Percentiles rank a stretch among this genome's conserved stretches.
These are phyloP conservation scores for Curvularia sp. DNA, from an alignment of 2,329 filamentous ascomycete species.

Conservation along the genomic window DNA sequence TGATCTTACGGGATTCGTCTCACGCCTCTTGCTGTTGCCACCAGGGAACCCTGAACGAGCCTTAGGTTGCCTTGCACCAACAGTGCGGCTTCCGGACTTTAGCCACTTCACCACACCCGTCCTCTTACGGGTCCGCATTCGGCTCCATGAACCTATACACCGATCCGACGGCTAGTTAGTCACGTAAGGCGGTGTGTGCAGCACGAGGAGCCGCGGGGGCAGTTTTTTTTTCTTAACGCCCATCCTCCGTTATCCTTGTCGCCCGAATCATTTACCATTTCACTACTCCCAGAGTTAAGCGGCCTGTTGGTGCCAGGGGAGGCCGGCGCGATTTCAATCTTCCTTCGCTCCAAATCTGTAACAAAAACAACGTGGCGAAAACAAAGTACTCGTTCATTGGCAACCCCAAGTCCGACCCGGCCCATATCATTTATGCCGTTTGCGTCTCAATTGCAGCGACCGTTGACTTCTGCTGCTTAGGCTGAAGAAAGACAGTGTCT, in stretches of 20 bases:
- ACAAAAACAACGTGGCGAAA: slow-evolving; percentile 8
- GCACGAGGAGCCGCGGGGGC: slow-evolving; percentile 11
- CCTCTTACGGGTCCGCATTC: slow-evolving; percentile 17
- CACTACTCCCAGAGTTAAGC: slow-evolving; percentile 9
- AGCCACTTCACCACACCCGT: slow-evolving; percentile 11
- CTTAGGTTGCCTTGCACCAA: slow-evolving; percentile 5
- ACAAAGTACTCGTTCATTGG: not conserved
- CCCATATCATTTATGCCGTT: not conserved
- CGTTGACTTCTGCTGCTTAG: not conserved
- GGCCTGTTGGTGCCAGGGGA: slow-evolving; percentile 18
- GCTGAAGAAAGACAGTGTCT: not conserved
- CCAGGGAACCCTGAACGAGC: slow-evolving; percentile 6
- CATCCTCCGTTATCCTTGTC: not conserved
- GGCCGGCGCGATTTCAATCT: slow-evolving; percentile 7
- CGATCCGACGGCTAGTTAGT: slow-evolving; percentile 14
- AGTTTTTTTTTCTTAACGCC: slow-evolving; percentile 14
- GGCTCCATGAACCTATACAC: slow-evolving; percentile 11
- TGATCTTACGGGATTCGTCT: slow-evolving; percentile 17
- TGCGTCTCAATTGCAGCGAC: not conserved
- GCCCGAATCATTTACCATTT: slow-evolving; percentile 4
- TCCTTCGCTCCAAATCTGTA: slow-evolving; percentile 10
- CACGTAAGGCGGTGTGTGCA: slow-evolving; percentile 14
- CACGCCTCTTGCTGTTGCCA: slow-evolving; percentile 10
- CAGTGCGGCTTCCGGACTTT: slow-evolving; percentile 11
- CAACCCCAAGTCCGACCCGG: not conserved